These are phyloP conservation scores for Candida michaelii DNA, from an alignment of 805 yeast genomes.

Conservation along the genomic window DNA sequence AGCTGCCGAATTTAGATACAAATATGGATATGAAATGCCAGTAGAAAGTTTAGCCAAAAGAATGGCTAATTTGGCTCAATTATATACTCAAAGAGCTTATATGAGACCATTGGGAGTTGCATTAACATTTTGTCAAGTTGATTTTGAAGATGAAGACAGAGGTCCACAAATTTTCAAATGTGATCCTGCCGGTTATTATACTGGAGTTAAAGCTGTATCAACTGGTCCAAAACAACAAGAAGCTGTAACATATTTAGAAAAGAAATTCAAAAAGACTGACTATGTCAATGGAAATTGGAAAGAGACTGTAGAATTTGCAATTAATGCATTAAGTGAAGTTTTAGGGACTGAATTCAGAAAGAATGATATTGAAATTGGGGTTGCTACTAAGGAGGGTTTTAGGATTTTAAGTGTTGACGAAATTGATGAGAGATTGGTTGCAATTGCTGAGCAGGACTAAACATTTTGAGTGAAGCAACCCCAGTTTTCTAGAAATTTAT, in stretches of 20 bases:
- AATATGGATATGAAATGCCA: constrained; percentile 96
- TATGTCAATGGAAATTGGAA: constrained; percentile 81
- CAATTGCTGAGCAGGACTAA: constrained; percentile 97
- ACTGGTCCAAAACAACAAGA: constrained; percentile 98
- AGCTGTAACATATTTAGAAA: constrained; percentile 84
- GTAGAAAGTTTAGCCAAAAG: constrained; percentile 89
- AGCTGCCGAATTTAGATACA: constrained; percentile 91
- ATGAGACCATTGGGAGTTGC: constrained; percentile 98
- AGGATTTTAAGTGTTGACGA: constrained; percentile 75
- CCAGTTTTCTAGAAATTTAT: too few relatives aligned
- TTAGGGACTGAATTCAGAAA: constrained; percentile 92
- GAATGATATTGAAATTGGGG: constrained; percentile 90
- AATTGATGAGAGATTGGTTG: constrained; percentile 89
- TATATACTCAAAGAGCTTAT: constrained; percentile 96
- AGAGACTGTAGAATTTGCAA: constrained; percentile 84
- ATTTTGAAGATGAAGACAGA: constrained; percentile 68
- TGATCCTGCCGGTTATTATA: constrained; percentile 96
- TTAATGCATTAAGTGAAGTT: constrained; percentile 80
- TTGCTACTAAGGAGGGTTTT: constrained; percentile 74
- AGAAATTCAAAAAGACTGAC: constrained; percentile 74
- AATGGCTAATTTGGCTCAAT: constrained; percentile 93
- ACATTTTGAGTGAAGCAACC: too few relatives aligned
- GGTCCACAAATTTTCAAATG: constrained; percentile 92
- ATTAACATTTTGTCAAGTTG: constrained; percentile 77
- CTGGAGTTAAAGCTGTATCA: constrained; percentile 87